Percentiles rank a stretch among this genome's conserved stretches.
Evolutionary conservation across 176 grass and related monocot genomes (phyloP).

Genomic region (Musa itinerans): DNA sequence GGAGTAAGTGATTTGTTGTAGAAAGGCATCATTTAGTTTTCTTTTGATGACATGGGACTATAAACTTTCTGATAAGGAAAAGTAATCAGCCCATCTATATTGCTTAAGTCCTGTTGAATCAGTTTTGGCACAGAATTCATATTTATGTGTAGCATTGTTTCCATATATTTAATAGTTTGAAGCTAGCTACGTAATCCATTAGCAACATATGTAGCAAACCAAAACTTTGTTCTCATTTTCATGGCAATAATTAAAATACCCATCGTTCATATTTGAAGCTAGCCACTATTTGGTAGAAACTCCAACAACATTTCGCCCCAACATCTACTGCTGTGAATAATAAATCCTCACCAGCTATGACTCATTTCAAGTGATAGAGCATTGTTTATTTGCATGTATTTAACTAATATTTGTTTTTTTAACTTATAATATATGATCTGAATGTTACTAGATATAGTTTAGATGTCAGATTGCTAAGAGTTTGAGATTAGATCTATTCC

Average conservation of each 20-base stretch:
- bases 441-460: too few species aligned
- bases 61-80: neutral
- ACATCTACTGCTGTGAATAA: neutral
- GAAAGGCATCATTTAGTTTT: neutral
- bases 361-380: neutral
- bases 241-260: neutral
- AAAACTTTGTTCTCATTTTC: neutral
- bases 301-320: too few species aligned
- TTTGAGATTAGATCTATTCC: too few species aligned
- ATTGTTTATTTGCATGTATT: neutral
- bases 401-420: too few species aligned
- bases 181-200: neutral
- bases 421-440: too few species aligned
- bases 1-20: too few species aligned
- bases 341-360: neutral
- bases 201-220: neutral
- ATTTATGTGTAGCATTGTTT: too few species aligned
- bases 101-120: neutral
- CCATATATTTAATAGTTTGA: too few species aligned
- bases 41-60: neutral
- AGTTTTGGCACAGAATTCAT: too few species aligned
- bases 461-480: too few species aligned
- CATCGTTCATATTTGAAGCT: neutral
- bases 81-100: neutral
- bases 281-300: too few species aligned